phyloP scores from a whole-genome alignment of 83 land plant species.

The Diphasiastrum complanatum region DNA sequence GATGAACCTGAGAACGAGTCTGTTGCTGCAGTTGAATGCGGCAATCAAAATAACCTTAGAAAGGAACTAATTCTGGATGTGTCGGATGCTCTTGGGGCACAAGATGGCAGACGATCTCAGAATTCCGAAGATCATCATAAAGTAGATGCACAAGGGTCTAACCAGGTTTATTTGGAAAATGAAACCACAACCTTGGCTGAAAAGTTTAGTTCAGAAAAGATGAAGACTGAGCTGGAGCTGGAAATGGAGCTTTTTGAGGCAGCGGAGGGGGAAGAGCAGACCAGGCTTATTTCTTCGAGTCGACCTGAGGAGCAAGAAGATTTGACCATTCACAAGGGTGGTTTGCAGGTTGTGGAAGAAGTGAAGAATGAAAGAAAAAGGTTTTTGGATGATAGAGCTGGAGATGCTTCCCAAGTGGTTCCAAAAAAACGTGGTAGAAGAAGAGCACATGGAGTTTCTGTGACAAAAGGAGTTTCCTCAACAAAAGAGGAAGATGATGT shows the following conservation, averaged over 20 bases:
- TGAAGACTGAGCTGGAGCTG: slow-evolving; percentile 29
- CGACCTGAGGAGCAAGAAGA: slow-evolving; percentile 10
- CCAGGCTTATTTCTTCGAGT: slow-evolving; percentile 3
- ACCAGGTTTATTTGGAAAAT: too few species aligned
- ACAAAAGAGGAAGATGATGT: slow-evolving; percentile 75
- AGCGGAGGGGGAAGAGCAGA: slow-evolving; percentile 29
- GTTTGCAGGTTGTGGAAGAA: not conserved
- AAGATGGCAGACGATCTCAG: too few species aligned
- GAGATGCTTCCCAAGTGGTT: too few species aligned
- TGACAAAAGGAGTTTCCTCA: slow-evolving; percentile 21
- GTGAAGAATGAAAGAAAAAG: slow-evolving; percentile 23
- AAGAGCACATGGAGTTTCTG: not conserved
- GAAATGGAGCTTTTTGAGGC: slow-evolving; percentile 34
- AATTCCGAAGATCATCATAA: too few species aligned
- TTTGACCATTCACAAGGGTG: not conserved
- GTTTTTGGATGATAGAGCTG: slow-evolving; percentile 14
- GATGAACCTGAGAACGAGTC: too few species aligned
- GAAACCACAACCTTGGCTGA: too few species aligned
- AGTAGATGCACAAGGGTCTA: too few species aligned
- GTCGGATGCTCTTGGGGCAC: too few species aligned
- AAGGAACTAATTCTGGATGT: too few species aligned
- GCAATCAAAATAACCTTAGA: too few species aligned
- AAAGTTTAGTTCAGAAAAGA: too few species aligned
- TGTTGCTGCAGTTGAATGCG: too few species aligned
- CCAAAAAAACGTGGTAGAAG: slow-evolving; percentile 24